These are phyloP conservation scores for Amauroascus niger DNA, from an alignment of 2,329 filamentous ascomycete genomes.

Conservation along the genomic window DNA sequence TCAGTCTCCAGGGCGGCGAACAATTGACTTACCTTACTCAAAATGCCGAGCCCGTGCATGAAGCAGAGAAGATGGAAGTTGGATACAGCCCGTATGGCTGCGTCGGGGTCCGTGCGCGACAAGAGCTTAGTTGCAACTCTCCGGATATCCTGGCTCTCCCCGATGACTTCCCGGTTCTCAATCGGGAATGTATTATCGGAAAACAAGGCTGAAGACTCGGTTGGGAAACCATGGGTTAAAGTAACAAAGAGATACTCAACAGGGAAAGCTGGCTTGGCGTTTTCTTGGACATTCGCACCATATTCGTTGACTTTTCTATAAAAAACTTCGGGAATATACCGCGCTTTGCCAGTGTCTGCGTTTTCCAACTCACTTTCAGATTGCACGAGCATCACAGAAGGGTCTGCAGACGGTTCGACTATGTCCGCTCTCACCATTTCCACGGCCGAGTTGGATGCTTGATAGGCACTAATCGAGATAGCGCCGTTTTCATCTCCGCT, in stretches of 20 bases:
- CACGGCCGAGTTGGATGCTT: constrained; percentile 88
- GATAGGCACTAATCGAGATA: constrained; percentile 83
- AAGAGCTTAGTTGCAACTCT: constrained; percentile 60
- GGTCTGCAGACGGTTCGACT: constrained; percentile 88
- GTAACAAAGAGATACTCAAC: constrained; percentile 95
- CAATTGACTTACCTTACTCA: constrained; percentile 60
- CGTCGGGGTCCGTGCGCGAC: constrained; percentile 50
- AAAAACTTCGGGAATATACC: constrained; percentile 96
- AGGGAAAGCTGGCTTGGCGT: constrained; percentile 90
- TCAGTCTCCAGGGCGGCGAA: not conserved
- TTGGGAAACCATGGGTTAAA: constrained; percentile 91
- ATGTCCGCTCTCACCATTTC: constrained; percentile 96
- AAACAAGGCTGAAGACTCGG: constrained; percentile 66
- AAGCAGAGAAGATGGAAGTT: constrained; percentile 94
- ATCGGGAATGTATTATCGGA: constrained; percentile 65
- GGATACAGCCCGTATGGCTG: constrained; percentile 61
- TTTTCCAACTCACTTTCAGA: constrained; percentile 78
- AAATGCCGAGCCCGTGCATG: constrained; percentile 66
- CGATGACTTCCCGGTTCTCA: constrained; percentile 81
- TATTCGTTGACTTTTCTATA: constrained; percentile 95
- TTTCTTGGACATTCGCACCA: constrained; percentile 90
- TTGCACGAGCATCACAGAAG: constrained; percentile 86
- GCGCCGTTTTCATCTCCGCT: constrained; percentile 85
- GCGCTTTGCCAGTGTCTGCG: constrained; percentile 48
- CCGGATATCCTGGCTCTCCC: constrained; percentile 71